Conservation (phyloP, 345 rosid genomes). For the Mercurialis annua region DNA sequence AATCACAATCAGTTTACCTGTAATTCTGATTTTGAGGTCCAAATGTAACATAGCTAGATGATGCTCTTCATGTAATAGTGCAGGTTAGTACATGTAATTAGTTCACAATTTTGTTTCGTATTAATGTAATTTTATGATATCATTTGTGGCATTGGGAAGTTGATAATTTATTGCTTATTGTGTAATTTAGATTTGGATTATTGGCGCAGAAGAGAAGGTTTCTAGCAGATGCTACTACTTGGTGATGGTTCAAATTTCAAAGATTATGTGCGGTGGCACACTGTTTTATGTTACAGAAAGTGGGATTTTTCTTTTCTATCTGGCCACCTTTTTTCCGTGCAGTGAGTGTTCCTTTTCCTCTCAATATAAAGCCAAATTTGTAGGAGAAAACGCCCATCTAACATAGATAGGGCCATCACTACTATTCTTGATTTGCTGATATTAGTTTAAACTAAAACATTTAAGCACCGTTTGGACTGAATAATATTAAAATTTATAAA, state of each 20-base stretch:
- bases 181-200: background rate
- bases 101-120: background rate
- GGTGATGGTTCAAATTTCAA: too few species aligned
- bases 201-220: too few species aligned
- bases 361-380: background rate
- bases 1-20: background rate
- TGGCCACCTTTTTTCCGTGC: background rate
- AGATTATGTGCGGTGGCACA: too few species aligned
- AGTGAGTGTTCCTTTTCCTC: background rate
- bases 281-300: background rate
- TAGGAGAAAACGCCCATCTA: background rate
- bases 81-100: background rate
- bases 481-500: too few species aligned
- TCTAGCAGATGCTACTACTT: too few species aligned
- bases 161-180: background rate
- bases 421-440: too few species aligned
- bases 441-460: too few species aligned
- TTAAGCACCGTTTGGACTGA: too few species aligned
- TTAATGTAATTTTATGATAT: too few species aligned
- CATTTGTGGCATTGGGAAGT: background rate
- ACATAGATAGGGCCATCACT: background rate
- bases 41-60: constrained; percentile 11
- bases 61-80: too few species aligned
- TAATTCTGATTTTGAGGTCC: background rate
- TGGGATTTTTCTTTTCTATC: background rate